Conservation (phyloP, 1,284 basidiomycete genomes). For the Inonotus hispidus region DNA sequence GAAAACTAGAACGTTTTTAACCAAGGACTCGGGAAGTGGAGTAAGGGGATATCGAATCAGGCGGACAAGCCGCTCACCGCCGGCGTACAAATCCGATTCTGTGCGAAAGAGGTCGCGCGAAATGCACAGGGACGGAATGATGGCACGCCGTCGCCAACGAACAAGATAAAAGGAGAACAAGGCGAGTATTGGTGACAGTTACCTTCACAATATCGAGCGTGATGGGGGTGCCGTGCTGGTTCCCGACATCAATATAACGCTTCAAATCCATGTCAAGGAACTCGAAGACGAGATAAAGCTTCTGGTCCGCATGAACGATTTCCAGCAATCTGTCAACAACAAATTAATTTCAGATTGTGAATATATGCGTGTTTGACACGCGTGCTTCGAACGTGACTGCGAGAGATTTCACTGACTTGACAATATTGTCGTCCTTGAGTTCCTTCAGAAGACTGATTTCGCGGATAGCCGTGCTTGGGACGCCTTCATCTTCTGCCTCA, state of each 20-base stretch:
- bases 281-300: slow-evolving; percentile 97
- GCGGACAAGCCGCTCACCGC: neutral
- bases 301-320: slow-evolving; percentile 96
- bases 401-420: slow-evolving; percentile 51
- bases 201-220: slow-evolving; percentile 85
- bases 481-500: slow-evolving; percentile 97
- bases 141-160: neutral
- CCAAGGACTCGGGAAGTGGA: neutral
- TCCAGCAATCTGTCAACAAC: slow-evolving; percentile 72
- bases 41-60: slow-evolving; percentile 3
- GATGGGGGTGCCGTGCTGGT: slow-evolving; percentile 65
- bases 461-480: slow-evolving; percentile 94
- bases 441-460: slow-evolving; percentile 98
- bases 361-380: slow-evolving; percentile 10
- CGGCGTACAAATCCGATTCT: slow-evolving; percentile 1
- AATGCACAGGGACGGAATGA: slow-evolving; percentile 2
- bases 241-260: slow-evolving; percentile 89
- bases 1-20: neutral
- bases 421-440: slow-evolving; percentile 93
- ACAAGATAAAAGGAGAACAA: neutral
- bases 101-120: neutral
- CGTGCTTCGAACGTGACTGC: slow-evolving; percentile 5
- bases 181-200: slow-evolving; percentile 25
- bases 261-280: slow-evolving; percentile 94
- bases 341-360: slow-evolving; percentile 1